Percentiles rank a stretch among this genome's conserved stretches.
Conservation (phyloP, 495 filamentous ascomycete genomes). For the Zalerion maritima region DNA sequence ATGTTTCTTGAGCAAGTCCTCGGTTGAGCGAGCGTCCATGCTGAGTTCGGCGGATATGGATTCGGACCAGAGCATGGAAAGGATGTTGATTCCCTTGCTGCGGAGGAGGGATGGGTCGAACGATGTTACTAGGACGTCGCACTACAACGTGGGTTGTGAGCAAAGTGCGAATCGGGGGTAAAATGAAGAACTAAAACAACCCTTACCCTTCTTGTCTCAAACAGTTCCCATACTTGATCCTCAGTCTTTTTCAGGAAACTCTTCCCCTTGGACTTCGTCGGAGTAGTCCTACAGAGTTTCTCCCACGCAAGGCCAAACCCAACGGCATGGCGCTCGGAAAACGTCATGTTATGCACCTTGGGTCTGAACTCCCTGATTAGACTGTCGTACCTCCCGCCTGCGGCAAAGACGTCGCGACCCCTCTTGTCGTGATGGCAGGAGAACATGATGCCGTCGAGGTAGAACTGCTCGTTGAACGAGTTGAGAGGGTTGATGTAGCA, state of each 20-base stretch:
- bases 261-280: constrained; percentile 46
- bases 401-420: constrained; percentile 71
- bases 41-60: constrained; percentile 86
- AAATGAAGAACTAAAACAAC: not conserved
- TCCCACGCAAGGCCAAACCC: constrained; percentile 91
- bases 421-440: constrained; percentile 84
- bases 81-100: constrained; percentile 57
- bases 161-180: not conserved
- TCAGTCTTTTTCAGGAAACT: constrained; percentile 51
- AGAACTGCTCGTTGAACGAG: constrained; percentile 88
- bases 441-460: constrained; percentile 74
- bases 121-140: constrained; percentile 79
- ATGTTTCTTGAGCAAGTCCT: constrained; percentile 62
- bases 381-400: constrained; percentile 83
- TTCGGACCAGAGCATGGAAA: constrained; percentile 68
- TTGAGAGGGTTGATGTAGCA: constrained; percentile 75
- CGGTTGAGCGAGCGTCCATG: constrained; percentile 52
- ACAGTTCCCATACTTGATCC: constrained; percentile 40
- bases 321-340: constrained; percentile 56
- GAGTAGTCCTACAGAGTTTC: constrained; percentile 54
- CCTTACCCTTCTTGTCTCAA: constrained; percentile 48
- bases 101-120: constrained; percentile 68
- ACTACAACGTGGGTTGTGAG: constrained; percentile 24
- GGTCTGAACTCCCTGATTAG: constrained; percentile 60
- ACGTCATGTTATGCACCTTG: constrained; percentile 34